phyloP scores from a whole-genome alignment of 805 yeast genomes.

The Spathaspora boniae region DNA sequence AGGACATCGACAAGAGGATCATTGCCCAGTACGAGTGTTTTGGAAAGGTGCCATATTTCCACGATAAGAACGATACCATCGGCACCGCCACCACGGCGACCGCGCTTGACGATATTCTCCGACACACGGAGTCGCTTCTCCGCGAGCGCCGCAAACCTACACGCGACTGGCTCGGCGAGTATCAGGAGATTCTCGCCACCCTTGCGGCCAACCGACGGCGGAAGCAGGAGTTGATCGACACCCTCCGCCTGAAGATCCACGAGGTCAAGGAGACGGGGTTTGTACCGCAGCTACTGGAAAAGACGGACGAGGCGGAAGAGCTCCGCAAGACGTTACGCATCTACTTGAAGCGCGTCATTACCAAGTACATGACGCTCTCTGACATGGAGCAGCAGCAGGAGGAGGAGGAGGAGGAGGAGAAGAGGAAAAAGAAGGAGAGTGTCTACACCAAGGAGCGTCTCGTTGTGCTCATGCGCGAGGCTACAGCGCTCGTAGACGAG shows the following conservation, averaged over 20 bases:
- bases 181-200: slow-evolving; percentile 4
- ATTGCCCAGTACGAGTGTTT: slow-evolving; percentile 19
- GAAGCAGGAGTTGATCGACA: slow-evolving; percentile 5
- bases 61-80: slow-evolving; percentile 27
- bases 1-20: slow-evolving; percentile 10
- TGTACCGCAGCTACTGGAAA: neutral
- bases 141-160: neutral
- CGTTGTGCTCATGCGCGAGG: no score
- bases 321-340: slow-evolving; percentile 8
- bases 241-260: slow-evolving; percentile 1
- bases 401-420: no score
- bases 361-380: no score
- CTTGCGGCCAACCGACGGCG: slow-evolving; percentile 3
- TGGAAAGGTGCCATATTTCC: slow-evolving; percentile 20
- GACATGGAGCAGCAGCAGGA: no score
- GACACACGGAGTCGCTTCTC: neutral
- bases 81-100: slow-evolving; percentile 23
- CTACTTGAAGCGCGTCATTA: slow-evolving; percentile 11
- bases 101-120: slow-evolving; percentile 7
- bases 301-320: slow-evolving; percentile 9
- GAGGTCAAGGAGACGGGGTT: slow-evolving; percentile 4
- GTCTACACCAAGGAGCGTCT: no score
- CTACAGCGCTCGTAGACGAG: slow-evolving; percentile 8
- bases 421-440: no score
- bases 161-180: neutral